Conservation (phyloP, 2,329 filamentous ascomycete genomes). For the Paraphoma sp. region DNA sequence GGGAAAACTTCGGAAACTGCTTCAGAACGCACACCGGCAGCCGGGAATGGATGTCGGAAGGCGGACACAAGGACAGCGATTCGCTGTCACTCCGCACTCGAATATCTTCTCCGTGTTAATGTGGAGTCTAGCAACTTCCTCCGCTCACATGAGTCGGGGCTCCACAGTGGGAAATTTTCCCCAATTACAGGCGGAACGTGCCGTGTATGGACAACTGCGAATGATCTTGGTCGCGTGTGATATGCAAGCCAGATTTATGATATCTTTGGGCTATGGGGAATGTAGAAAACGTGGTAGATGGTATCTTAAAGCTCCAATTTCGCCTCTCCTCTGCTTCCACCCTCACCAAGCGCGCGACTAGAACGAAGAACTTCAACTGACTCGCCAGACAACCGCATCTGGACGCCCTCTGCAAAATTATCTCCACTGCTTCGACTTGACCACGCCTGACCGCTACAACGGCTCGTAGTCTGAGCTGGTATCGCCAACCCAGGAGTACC, state of each 20-base stretch:
- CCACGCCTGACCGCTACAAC: conserved; percentile 9
- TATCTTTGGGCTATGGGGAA: neutral
- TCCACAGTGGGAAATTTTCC: neutral
- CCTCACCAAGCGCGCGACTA: neutral
- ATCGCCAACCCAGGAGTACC: conserved; percentile 59
- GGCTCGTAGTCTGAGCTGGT: conserved; percentile 33
- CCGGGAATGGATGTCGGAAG: neutral
- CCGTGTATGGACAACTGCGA: too few species aligned
- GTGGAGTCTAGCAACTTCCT: neutral
- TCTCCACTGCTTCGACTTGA: neutral
- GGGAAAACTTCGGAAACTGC: neutral
- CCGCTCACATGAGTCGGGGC: neutral
- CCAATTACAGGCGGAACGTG: neutral
- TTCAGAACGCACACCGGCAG: neutral
- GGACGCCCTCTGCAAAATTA: too few species aligned
- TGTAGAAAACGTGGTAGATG: neutral
- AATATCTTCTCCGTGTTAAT: neutral
- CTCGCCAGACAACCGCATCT: neutral
- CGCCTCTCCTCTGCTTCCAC: neutral
- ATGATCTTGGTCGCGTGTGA: too few species aligned
- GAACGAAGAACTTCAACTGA: neutral
- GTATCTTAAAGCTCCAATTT: neutral
- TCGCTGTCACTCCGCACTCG: neutral
- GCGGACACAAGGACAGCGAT: neutral
- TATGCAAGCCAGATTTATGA: neutral